Evolutionary conservation across 768 basidiomycete genomes (phyloP).

Genomic region (Tulasnella sp.): DNA sequence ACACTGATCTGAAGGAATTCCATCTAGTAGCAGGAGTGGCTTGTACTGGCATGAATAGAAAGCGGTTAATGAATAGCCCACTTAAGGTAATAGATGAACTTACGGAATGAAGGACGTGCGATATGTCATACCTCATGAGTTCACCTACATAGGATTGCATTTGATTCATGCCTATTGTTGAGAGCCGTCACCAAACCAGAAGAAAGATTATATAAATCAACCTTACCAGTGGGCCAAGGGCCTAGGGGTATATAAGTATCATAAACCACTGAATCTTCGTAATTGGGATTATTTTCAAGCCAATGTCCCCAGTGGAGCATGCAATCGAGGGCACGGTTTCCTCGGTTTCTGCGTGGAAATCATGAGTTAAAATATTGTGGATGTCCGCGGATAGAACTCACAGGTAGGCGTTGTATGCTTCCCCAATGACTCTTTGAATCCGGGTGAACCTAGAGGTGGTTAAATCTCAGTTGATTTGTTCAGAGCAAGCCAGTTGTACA

Average conservation of each 20-base stretch:
- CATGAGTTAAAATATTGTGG: conserved; percentile 1
- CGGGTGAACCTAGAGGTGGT: conserved; percentile 5
- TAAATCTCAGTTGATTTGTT: background rate
- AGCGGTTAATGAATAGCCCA: no score
- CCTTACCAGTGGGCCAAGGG: conserved; percentile 2
- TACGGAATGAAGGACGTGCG: no score
- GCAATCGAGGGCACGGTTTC: background rate
- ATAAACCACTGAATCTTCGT: background rate
- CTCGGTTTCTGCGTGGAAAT: background rate
- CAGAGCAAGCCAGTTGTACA: background rate
- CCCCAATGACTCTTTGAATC: background rate
- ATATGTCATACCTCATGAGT: background rate
- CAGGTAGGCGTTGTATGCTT: background rate
- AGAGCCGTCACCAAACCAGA: background rate
- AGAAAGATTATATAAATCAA: background rate
- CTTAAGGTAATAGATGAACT: no score
- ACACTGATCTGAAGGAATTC: background rate
- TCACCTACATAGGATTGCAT: background rate
- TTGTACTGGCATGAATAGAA: background rate
- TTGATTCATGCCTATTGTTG: background rate
- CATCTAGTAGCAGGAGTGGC: background rate
- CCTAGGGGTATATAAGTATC: background rate
- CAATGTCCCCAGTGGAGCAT: background rate
- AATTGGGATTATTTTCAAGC: conserved; percentile 9
- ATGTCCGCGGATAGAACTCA: no score